phyloP scores from a whole-genome alignment of 2,329 filamentous ascomycete species.

The Penicillium nordicum region DNA sequence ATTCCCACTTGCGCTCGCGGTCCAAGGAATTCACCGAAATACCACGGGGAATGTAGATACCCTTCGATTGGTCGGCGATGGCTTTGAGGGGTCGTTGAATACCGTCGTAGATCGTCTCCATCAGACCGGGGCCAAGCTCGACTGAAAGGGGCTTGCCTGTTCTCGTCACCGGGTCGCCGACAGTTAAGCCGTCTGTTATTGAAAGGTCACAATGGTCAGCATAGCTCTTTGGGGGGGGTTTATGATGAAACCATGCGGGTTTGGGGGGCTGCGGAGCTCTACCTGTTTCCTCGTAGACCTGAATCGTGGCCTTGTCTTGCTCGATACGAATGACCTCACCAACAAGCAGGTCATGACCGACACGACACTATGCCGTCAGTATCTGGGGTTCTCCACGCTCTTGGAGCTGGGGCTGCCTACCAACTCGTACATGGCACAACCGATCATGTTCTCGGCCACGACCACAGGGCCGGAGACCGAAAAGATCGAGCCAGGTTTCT shows the following conservation, averaged over 20 bases:
- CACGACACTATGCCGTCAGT: slow-evolving; percentile 63
- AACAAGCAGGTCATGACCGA: slow-evolving; percentile 86
- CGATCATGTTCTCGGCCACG: slow-evolving; percentile 96
- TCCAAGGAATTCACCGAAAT: slow-evolving; percentile 84
- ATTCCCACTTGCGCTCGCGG: slow-evolving; percentile 93
- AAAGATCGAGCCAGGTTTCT: slow-evolving; percentile 64
- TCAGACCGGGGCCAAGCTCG: slow-evolving; percentile 91
- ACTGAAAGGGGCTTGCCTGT: slow-evolving; percentile 96
- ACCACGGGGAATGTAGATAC: slow-evolving; percentile 97
- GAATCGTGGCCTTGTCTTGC: slow-evolving; percentile 90
- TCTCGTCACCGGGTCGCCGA: slow-evolving; percentile 86
- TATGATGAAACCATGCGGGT: slow-evolving; percentile 8
- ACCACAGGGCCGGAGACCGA: slow-evolving; percentile 84
- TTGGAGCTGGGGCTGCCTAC: slow-evolving; percentile 49
- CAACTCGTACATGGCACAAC: slow-evolving; percentile 99
- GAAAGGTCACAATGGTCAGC: slow-evolving; percentile 8
- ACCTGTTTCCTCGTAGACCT: slow-evolving; percentile 99
- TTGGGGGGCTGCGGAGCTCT: slow-evolving; percentile 14
- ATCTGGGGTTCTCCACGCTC: slow-evolving; percentile 1
- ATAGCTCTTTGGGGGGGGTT: neutral
- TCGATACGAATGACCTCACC: slow-evolving; percentile 99
- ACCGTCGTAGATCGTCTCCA: slow-evolving; percentile 99
- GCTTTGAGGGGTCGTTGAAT: slow-evolving; percentile 91
- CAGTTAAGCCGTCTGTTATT: slow-evolving; percentile 73
- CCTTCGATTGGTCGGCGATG: slow-evolving; percentile 72